Evolutionary conservation across 2,329 filamentous ascomycete genomes (phyloP).

Genomic region (Aspergillus quadrilineatus): DNA sequence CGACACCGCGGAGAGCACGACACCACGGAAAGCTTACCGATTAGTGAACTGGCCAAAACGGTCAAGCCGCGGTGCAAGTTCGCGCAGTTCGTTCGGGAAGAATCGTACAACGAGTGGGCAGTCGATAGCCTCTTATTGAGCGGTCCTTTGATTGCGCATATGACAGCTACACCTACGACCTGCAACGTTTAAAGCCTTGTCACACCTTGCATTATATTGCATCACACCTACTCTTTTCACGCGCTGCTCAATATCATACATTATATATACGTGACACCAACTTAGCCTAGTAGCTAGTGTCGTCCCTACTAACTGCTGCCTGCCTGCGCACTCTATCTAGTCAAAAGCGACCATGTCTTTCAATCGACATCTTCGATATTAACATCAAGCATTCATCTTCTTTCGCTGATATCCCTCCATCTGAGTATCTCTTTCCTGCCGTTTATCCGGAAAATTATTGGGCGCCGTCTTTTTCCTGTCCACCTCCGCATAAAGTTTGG

Average conservation of each 20-base stretch:
- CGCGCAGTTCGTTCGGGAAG: conserved; percentile 18
- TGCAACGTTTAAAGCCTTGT: neutral
- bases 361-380: neutral
- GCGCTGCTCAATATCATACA: neutral
- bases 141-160: neutral
- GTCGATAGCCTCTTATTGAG: conserved; percentile 30
- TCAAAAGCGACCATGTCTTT: neutral
- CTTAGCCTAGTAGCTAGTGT: neutral
- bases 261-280: neutral
- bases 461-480: no score
- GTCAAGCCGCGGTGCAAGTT: conserved; percentile 10
- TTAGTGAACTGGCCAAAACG: conserved; percentile 34
- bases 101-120: conserved; percentile 10
- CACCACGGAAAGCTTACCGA: conserved; percentile 28
- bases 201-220: neutral
- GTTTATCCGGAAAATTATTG: no score
- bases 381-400: neutral
- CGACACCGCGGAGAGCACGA: conserved; percentile 30
- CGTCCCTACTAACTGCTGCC: neutral
- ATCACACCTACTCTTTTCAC: neutral
- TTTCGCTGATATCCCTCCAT: neutral
- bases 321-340: neutral
- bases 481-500: no score
- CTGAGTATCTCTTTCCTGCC: neutral
- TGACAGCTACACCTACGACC: neutral